phyloP scores from a whole-genome alignment of 192 early-diverging fungal genomes.

The Dimargaris xerosporica region DNA sequence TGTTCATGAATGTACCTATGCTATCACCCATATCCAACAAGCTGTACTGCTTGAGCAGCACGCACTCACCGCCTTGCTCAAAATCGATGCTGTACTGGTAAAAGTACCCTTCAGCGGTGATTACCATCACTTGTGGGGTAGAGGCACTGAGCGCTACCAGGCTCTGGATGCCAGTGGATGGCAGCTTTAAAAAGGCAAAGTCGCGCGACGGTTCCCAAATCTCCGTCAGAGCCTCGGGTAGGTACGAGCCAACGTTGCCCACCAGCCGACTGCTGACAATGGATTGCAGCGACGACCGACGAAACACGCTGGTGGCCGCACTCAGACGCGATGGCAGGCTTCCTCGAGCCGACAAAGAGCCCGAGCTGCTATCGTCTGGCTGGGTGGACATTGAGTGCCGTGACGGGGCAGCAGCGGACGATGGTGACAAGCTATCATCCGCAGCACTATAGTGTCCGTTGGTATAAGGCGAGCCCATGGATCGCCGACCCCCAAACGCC shows the following conservation, averaged over 20 bases:
- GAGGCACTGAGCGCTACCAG: slow-evolving; percentile 59
- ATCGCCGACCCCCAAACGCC: slow-evolving; percentile 16
- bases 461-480: slow-evolving; percentile 14
- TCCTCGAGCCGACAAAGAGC: slow-evolving; percentile 8
- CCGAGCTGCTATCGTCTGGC: slow-evolving; percentile 5
- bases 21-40: slow-evolving; percentile 12
- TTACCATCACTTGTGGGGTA: slow-evolving; percentile 73
- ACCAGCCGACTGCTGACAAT: slow-evolving; percentile 43
- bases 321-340: slow-evolving; percentile 16
- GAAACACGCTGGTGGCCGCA: slow-evolving; percentile 41
- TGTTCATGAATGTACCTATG: slow-evolving; percentile 1
- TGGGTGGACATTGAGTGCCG: not conserved
- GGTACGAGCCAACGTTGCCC: slow-evolving; percentile 65
- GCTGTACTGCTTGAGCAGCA: slow-evolving; percentile 63
- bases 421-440: slow-evolving; percentile 6
- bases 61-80: slow-evolving; percentile 80
- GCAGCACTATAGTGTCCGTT: not conserved
- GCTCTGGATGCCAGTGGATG: slow-evolving; percentile 56
- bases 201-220: slow-evolving; percentile 93
- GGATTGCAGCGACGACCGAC: slow-evolving; percentile 35
- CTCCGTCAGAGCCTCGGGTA: slow-evolving; percentile 76
- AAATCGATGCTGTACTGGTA: slow-evolving; percentile 80
- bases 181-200: slow-evolving; percentile 86
- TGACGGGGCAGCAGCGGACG: not conserved
- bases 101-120: slow-evolving; percentile 78